These are phyloP conservation scores for Drechslera avenae DNA, from an alignment of 2,329 filamentous ascomycete species.

Conservation along the genomic window DNA sequence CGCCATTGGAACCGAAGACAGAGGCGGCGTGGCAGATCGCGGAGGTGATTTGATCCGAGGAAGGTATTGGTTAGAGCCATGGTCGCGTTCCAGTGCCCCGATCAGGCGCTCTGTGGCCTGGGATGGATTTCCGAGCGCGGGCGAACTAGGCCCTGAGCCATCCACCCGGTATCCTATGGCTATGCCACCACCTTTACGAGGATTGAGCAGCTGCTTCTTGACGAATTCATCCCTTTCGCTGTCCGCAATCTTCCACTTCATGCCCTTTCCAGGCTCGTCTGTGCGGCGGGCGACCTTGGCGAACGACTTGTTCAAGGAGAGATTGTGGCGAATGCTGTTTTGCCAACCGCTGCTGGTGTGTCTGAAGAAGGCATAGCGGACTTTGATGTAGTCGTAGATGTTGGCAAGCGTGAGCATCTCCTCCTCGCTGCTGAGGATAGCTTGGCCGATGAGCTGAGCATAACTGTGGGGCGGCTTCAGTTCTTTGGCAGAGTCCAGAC, in stretches of 20 bases:
- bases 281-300: slow-evolving; percentile 90
- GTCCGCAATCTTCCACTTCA: slow-evolving; percentile 96
- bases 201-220: slow-evolving; percentile 63
- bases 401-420: slow-evolving; percentile 89
- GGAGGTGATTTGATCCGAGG: slow-evolving; percentile 49
- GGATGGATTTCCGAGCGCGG: slow-evolving; percentile 56
- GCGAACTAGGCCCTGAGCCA: slow-evolving; percentile 73
- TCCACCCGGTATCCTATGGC: slow-evolving; percentile 49
- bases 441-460: slow-evolving; percentile 94
- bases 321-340: slow-evolving; percentile 96
- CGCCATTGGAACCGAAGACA: slow-evolving; percentile 54
- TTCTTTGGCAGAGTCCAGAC: slow-evolving; percentile 81
- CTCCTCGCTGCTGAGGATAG: slow-evolving; percentile 83
- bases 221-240: slow-evolving; percentile 87
- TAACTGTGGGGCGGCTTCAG: slow-evolving; percentile 97
- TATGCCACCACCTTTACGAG: slow-evolving; percentile 47
- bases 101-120: slow-evolving; percentile 58
- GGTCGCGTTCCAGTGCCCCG: slow-evolving; percentile 41
- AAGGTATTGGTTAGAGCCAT: slow-evolving; percentile 15
- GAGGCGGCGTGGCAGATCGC: slow-evolving; percentile 55
- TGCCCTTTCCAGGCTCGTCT: slow-evolving; percentile 95
- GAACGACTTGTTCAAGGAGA: slow-evolving; percentile 93
- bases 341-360: slow-evolving; percentile 90
- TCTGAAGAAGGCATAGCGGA: slow-evolving; percentile 91
- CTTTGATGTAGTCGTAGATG: slow-evolving; percentile 93